Evolutionary conservation across 106 monocot genomes (phyloP).

Genomic region (Narthecium ossifragum): DNA sequence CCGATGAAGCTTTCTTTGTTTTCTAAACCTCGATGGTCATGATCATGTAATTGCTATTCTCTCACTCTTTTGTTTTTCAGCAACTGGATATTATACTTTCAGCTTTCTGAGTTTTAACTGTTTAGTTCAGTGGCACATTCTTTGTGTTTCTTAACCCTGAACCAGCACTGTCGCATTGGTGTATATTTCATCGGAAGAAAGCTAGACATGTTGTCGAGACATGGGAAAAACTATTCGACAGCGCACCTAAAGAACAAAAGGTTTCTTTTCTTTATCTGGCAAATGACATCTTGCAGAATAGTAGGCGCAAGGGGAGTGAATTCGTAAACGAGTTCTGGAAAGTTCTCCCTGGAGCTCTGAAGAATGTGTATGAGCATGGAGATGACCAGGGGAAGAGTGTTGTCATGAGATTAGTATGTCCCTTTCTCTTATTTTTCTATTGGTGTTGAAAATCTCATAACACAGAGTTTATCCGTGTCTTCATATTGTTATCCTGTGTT

Average conservation of each 20-base stretch:
- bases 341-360: constrained; percentile 72
- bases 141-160: constrained; percentile 30
- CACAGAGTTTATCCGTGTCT: no score
- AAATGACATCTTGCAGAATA: constrained; percentile 97
- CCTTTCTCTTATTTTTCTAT: no score
- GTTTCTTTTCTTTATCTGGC: constrained; percentile 82
- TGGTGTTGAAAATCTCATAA: no score
- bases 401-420: constrained; percentile 66
- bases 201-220: constrained; percentile 85
- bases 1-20: background rate
- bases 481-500: no score
- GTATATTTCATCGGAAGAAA: constrained; percentile 86
- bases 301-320: constrained; percentile 86
- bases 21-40: background rate
- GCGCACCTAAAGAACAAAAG: constrained; percentile 60
- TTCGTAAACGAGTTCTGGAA: constrained; percentile 99
- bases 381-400: constrained; percentile 75
- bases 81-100: no score
- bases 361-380: constrained; percentile 45
- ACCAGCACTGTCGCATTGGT: constrained; percentile 87
- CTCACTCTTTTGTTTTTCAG: background rate
- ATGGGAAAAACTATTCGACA: constrained; percentile 83
- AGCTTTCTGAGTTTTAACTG: background rate
- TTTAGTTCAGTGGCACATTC: no score
- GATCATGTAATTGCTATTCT: background rate